These are phyloP conservation scores for Aureobasidium lini DNA, from an alignment of 2,329 filamentous ascomycete species.

Conservation along the genomic window DNA sequence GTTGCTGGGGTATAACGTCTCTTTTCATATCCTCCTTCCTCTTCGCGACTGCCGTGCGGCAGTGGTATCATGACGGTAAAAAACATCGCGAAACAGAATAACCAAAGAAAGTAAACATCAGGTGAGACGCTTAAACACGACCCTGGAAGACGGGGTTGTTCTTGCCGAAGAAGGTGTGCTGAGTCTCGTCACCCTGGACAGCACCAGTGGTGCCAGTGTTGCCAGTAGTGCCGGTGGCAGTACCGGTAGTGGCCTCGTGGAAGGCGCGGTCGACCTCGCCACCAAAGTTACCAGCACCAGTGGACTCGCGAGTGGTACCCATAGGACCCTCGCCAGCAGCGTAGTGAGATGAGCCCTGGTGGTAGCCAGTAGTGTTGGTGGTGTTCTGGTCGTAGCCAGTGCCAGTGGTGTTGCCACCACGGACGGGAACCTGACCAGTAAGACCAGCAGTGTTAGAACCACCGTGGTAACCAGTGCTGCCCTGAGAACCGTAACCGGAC, in stretches of 20 bases:
- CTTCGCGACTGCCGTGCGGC: slow-evolving; percentile 15
- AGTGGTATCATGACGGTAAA: slow-evolving; percentile 23
- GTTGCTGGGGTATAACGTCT: slow-evolving; percentile 11
- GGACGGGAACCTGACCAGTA: slow-evolving; percentile 17
- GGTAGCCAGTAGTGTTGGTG: slow-evolving; percentile 16
- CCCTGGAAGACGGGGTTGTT: slow-evolving; percentile 39
- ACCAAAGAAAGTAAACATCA: background rate
- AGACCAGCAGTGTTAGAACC: slow-evolving; percentile 10
- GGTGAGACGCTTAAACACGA: slow-evolving; percentile 21
- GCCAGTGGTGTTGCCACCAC: slow-evolving; percentile 14
- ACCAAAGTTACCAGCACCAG: slow-evolving; percentile 11
- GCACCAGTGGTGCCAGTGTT: slow-evolving; percentile 7
- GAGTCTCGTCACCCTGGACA: background rate
- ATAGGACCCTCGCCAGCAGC: background rate
- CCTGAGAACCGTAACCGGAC: slow-evolving; percentile 10
- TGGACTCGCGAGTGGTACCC: background rate
- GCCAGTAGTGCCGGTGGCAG: slow-evolving; percentile 14
- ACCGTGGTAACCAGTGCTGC: slow-evolving; percentile 11
- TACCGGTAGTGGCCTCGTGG: background rate
- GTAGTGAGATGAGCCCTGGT: slow-evolving; percentile 28
- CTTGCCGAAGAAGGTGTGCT: slow-evolving; percentile 34
- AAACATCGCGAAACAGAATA: background rate
- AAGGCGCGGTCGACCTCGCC: slow-evolving; percentile 13
- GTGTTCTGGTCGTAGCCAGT: slow-evolving; percentile 16
- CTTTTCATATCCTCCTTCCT: background rate